Conservation (phyloP, 768 basidiomycete genomes). For the Crassisporium funariophilum region DNA sequence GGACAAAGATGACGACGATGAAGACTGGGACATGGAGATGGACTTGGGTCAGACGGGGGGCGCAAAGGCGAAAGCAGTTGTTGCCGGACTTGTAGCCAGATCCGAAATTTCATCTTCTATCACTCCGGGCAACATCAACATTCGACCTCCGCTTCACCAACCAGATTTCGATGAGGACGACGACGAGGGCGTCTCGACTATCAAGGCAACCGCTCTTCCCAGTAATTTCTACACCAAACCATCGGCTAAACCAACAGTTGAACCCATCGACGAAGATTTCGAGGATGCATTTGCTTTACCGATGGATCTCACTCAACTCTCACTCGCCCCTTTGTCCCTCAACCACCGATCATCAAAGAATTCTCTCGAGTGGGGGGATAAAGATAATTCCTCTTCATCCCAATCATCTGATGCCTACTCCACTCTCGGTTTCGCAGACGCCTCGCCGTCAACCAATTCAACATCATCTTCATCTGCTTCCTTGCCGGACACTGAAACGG, state of each 20-base stretch:
- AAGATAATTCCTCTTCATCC: conserved; percentile 78
- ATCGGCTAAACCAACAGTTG: conserved; percentile 31
- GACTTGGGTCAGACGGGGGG: conserved; percentile 60
- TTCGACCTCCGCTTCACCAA: conserved; percentile 62
- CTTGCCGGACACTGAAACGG: conserved; percentile 73
- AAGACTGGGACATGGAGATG: conserved; percentile 86
- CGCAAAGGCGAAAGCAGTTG: conserved; percentile 44
- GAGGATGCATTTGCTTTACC: conserved; percentile 85
- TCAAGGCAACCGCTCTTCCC: conserved; percentile 63
- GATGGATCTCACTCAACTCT: conserved; percentile 77
- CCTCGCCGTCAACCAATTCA: conserved; percentile 58
- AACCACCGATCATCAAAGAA: conserved; percentile 80
- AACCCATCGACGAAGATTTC: conserved; percentile 72
- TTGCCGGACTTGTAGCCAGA: conserved; percentile 38
- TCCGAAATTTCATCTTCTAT: conserved; percentile 38
- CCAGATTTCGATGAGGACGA: conserved; percentile 63
- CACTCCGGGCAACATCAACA: conserved; percentile 52
- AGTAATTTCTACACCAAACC: conserved; percentile 32
- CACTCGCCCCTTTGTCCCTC: conserved; percentile 76
- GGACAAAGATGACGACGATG: conserved; percentile 66
- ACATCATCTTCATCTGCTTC: conserved; percentile 70
- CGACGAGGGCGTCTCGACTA: conserved; percentile 82
- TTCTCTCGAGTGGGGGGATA: conserved; percentile 85
- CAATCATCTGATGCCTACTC: conserved; percentile 90
- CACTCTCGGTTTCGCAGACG: conserved; percentile 72